phyloP scores from a whole-genome alignment of 2,329 filamentous ascomycete genomes.

The Epichloe aotearoae region DNA sequence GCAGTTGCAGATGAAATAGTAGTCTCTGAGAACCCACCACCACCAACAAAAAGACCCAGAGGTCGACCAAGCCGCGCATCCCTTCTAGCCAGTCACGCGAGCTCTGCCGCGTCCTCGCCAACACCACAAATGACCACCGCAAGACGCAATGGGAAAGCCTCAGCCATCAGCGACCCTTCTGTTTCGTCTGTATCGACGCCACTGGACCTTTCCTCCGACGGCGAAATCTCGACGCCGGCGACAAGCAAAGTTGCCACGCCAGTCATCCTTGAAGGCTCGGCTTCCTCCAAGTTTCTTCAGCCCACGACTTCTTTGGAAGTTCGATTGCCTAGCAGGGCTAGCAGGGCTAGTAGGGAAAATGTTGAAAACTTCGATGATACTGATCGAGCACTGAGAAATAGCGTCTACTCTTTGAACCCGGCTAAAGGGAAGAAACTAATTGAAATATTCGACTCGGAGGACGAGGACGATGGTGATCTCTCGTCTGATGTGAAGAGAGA shows the following conservation, averaged over 20 bases:
- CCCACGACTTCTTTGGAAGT: conserved; percentile 15
- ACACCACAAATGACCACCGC: background rate
- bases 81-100: conserved; percentile 8
- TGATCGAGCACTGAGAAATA: conserved; percentile 23
- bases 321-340: conserved; percentile 14
- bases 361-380: conserved; percentile 12
- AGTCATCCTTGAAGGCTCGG: conserved; percentile 10
- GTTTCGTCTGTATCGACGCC: conserved; percentile 21
- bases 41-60: conserved; percentile 9
- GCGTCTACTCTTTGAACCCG: conserved; percentile 34
- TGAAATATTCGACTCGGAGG: conserved; percentile 29
- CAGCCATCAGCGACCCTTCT: conserved; percentile 14
- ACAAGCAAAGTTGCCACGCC: conserved; percentile 25
- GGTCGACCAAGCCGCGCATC: conserved; percentile 13
- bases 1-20: background rate
- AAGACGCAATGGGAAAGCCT: conserved; percentile 7
- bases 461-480: conserved; percentile 20
- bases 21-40: conserved; percentile 1
- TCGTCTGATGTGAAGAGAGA: conserved; percentile 14
- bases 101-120: conserved; percentile 4
- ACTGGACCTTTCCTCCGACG: conserved; percentile 17
- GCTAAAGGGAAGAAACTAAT: conserved; percentile 28
- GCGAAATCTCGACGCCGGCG: conserved; percentile 22
- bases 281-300: conserved; percentile 1
- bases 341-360: conserved; percentile 10